These are phyloP conservation scores for Camptophora hylomeconis DNA, from an alignment of 2,329 filamentous ascomycete species.

Conservation along the genomic window DNA sequence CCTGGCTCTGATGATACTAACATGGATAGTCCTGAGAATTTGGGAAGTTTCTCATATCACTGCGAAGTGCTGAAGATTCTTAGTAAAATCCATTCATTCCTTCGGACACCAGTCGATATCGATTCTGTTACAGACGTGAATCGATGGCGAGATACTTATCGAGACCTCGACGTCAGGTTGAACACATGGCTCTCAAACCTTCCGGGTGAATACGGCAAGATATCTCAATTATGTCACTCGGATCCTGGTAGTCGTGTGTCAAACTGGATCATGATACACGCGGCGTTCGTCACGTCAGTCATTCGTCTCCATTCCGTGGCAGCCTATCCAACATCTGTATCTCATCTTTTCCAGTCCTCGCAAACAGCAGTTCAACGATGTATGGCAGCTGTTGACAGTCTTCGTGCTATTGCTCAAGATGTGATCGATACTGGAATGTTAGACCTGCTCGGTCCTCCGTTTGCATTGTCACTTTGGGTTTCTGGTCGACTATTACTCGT, in stretches of 20 bases:
- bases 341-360: conserved; percentile 77
- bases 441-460: conserved; percentile 71
- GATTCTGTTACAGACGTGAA: conserved; percentile 73
- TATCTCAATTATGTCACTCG: conserved; percentile 60
- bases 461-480: conserved; percentile 88
- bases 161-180: conserved; percentile 67
- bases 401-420: conserved; percentile 64
- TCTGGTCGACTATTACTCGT: conserved; percentile 76
- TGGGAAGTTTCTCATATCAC: conserved; percentile 81
- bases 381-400: conserved; percentile 68
- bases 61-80: conserved; percentile 80
- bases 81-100: conserved; percentile 74
- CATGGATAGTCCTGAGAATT: conserved; percentile 60
- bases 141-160: conserved; percentile 77
- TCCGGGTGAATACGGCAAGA: conserved; percentile 72
- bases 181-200: conserved; percentile 74
- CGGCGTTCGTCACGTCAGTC: conserved; percentile 79
- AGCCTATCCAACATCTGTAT: conserved; percentile 79
- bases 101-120: conserved; percentile 83
- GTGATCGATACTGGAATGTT: conserved; percentile 64
- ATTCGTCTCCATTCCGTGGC: conserved; percentile 86
- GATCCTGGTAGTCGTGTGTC: conserved; percentile 53
- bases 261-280: conserved; percentile 84
- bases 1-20: conserved; percentile 46
- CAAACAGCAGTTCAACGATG: conserved; percentile 77